Base-by-base conservation (phyloP, 2,329 filamentous ascomycete species). In the Pezicula radicicola region DNA sequence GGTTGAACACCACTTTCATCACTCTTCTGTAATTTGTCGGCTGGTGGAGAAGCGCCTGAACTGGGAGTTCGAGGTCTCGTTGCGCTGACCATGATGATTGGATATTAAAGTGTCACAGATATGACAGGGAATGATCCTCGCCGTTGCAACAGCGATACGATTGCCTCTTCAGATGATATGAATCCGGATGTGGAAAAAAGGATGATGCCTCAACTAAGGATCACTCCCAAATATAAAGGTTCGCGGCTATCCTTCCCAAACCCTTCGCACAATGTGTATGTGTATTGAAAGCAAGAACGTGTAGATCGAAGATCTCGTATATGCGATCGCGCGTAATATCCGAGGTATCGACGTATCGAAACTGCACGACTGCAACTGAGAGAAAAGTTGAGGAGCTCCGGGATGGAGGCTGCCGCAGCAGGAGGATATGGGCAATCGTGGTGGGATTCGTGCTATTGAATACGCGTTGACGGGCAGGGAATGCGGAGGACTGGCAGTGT, bases 11-110 rank as follows among this genome's bases (percentile, higher is more conserved):
- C 21, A 21, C 62, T 56, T 52, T 72, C 70, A 42, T 65, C 62
- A 46, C 69, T 62, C 49, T 66, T 59, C 58, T 65, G 62, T 58
- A 67, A 61, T 55, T 58, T 66, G 49, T 70, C 67, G 44, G 60
- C 44, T 55, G 64, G 67, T 58, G 68, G 65, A 49, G 63, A 60
- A 40, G 55, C 46, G 46, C 55, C 54, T 25, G 61, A 62, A 52
- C 63, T 65, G 16, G 69, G 69, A 45, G 68, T 70, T 59, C 68
- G 65, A 41, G 70, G 69, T 60, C 68, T 60, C 52, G 63, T 64
- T 54, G 67, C 59, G 40, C 63, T 65, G 42, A 65, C 62, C 64
- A 67, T 66, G 41, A n/a, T 50, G 48, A 30, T 27, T 40, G 40
- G 35, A 21, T 42, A 41, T 49, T 16, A 25, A 47, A 28, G 21